These are phyloP conservation scores for Aspergillus latus DNA, from an alignment of 2,329 filamentous ascomycete genomes.

Conservation along the genomic window DNA sequence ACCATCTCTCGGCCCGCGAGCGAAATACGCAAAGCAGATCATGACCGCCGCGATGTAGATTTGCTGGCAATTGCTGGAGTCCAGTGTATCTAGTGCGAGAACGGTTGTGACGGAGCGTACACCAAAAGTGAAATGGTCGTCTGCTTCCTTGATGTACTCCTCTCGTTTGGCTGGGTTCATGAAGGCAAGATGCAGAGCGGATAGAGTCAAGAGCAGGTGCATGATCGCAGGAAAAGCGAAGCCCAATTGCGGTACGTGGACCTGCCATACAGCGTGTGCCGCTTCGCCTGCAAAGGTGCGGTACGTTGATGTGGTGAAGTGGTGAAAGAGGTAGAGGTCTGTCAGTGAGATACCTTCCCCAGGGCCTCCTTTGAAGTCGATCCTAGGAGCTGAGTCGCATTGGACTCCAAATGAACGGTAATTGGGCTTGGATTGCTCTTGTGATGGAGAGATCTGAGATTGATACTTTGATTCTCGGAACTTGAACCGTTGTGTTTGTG, in stretches of 20 bases:
- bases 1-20: slow-evolving; percentile 27
- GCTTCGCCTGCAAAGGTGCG: slow-evolving; percentile 26
- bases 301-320: slow-evolving; percentile 30
- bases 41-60: slow-evolving; percentile 34
- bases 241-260: slow-evolving; percentile 33
- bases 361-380: not conserved
- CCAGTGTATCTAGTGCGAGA: slow-evolving; percentile 22
- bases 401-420: slow-evolving; percentile 14
- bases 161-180: slow-evolving; percentile 20
- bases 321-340: slow-evolving; percentile 35
- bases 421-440: not conserved
- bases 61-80: slow-evolving; percentile 31
- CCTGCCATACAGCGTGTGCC: slow-evolving; percentile 29
- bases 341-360: slow-evolving; percentile 24
- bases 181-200: slow-evolving; percentile 30
- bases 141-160: slow-evolving; percentile 29
- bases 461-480: slow-evolving; percentile 27
- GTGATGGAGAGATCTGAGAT: not conserved
- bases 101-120: slow-evolving; percentile 33
- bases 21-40: slow-evolving; percentile 38
- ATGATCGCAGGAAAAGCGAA: slow-evolving; percentile 33
- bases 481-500: slow-evolving; percentile 12
- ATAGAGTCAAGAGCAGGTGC: slow-evolving; percentile 34
- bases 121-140: slow-evolving; percentile 37
- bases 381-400: slow-evolving; percentile 18